Evolutionary conservation across 805 yeast species (phyloP), one percentile per base, ranked within the genome.

Genomic region (Lipomyces starkeyi): DNA sequence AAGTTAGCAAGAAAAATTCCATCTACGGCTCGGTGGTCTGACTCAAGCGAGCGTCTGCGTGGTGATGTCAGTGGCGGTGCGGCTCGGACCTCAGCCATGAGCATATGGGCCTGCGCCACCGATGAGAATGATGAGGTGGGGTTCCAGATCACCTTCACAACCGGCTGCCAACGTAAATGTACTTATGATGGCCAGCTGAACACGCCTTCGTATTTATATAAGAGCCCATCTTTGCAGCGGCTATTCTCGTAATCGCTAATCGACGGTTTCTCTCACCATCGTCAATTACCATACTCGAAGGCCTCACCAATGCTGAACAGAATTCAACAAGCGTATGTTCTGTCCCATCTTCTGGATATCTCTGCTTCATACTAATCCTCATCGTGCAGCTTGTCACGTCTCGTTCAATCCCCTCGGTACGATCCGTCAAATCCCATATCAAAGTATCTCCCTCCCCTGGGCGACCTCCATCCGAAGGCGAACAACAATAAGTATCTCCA

Each of bases 401-500:
- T 43, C 11, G 8, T 43, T 17, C 49, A 43, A 8, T 17, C 49
- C 3, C 49, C 9, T 17, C 49, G 40, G 17, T 37, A 43, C 22
- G 56, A 53, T 53, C 35, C 56, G 8, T 25, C 34, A 17, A 20
- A 53, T 53, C 43, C 52, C 3, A 43, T 40, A 13, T 59, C 59
- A 59, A 63, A 63, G 49, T 63, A 63, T 27, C 59, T 63, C 54
- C 35, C 63, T 40, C 40, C 56, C 9, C 57, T 40, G 54, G 43
- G 22, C 7, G 32, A 20, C 47, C 14, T 40, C 13, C 32, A 54
- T 3, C 11, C 49, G 4, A 43, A 14, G 17, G 63, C 52, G 27
- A 59, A 59, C 2, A 34, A 63, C 47, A 63, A 63, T 56, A 63
- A 63, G 29, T 63, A 63, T 49, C 59, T 63, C 37, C 59, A 54